These are phyloP conservation scores for Celoporthe dispersa DNA, from an alignment of 2,329 filamentous ascomycete species.

Conservation along the genomic window DNA sequence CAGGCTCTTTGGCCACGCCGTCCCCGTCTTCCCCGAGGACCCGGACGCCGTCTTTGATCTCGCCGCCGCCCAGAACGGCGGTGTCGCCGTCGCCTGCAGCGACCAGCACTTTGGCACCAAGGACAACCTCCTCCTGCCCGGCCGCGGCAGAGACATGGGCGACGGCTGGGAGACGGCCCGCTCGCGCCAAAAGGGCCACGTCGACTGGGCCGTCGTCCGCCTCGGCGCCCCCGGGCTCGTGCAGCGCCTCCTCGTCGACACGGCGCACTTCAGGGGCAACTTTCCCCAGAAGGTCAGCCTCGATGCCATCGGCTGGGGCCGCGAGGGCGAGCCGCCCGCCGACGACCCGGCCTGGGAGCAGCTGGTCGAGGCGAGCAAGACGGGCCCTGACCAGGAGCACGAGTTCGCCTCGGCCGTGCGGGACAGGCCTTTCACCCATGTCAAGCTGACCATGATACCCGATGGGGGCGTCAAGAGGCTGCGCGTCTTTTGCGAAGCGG, in stretches of 20 bases:
- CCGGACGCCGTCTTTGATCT: slow-evolving; percentile 71
- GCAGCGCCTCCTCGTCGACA: slow-evolving; percentile 74
- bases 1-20: slow-evolving; percentile 74
- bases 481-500: slow-evolving; percentile 73
- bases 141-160: slow-evolving; percentile 81
- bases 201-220: slow-evolving; percentile 81
- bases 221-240: slow-evolving; percentile 70
- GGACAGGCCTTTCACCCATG: slow-evolving; percentile 72
- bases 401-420: slow-evolving; percentile 61
- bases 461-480: slow-evolving; percentile 92
- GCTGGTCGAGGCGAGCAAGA: slow-evolving; percentile 68
- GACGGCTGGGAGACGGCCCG: slow-evolving; percentile 87
- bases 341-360: slow-evolving; percentile 61
- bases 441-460: slow-evolving; percentile 90
- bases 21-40: slow-evolving; percentile 75
- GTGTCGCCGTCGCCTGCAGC: slow-evolving; percentile 74
- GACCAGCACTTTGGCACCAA: slow-evolving; percentile 86
- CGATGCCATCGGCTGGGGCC: slow-evolving; percentile 61
- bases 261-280: slow-evolving; percentile 82
- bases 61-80: slow-evolving; percentile 78
- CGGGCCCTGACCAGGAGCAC: slow-evolving; percentile 75
- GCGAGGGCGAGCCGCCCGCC: slow-evolving; percentile 56
- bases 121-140: slow-evolving; percentile 79
- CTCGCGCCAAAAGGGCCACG: slow-evolving; percentile 70
- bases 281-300: slow-evolving; percentile 78